phyloP scores from a whole-genome alignment of 2,329 filamentous ascomycete genomes.

The Hortaea werneckii region DNA sequence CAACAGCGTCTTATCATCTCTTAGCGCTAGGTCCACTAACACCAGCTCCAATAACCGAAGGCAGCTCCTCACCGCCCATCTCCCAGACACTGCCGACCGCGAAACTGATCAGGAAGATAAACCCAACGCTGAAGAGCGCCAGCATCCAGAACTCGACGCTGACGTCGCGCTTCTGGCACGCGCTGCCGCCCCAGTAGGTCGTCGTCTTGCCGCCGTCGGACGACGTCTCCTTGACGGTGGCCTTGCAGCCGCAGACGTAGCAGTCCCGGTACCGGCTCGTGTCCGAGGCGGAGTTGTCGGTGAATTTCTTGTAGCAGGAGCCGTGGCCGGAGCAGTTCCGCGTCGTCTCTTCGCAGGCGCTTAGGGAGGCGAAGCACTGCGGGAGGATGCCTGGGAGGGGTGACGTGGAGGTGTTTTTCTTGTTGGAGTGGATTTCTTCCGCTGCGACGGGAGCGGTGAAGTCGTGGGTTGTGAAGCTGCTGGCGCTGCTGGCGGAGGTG shows the following conservation, averaged over 20 bases:
- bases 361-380: constrained; percentile 62
- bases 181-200: constrained; percentile 70
- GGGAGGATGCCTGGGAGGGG: constrained; percentile 49
- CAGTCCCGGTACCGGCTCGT: constrained; percentile 41
- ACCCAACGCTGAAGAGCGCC: constrained; percentile 58
- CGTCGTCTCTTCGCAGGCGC: constrained; percentile 60
- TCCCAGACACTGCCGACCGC: constrained; percentile 69
- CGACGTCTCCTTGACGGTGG: constrained; percentile 42
- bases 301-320: constrained; percentile 58
- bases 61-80: constrained; percentile 78
- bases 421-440: constrained; percentile 26
- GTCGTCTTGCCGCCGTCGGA: constrained; percentile 42
- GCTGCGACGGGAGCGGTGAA: constrained; percentile 6
- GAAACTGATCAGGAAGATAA: constrained; percentile 58
- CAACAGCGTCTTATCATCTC: too few species aligned
- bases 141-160: constrained; percentile 86
- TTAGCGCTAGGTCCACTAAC: constrained; percentile 52
- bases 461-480: background rate
- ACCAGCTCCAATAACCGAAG: constrained; percentile 91
- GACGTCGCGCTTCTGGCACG: constrained; percentile 86
- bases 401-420: constrained; percentile 25
- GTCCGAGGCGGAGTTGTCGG: constrained; percentile 33
- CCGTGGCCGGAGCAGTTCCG: constrained; percentile 77
- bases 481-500: constrained; percentile 13
- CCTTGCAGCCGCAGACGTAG: constrained; percentile 68